Evolutionary conservation across 2,329 filamentous ascomycete species (phyloP), one percentile per base, ranked within the genome.

Genomic region (Ophiostoma angusticollis): DNA sequence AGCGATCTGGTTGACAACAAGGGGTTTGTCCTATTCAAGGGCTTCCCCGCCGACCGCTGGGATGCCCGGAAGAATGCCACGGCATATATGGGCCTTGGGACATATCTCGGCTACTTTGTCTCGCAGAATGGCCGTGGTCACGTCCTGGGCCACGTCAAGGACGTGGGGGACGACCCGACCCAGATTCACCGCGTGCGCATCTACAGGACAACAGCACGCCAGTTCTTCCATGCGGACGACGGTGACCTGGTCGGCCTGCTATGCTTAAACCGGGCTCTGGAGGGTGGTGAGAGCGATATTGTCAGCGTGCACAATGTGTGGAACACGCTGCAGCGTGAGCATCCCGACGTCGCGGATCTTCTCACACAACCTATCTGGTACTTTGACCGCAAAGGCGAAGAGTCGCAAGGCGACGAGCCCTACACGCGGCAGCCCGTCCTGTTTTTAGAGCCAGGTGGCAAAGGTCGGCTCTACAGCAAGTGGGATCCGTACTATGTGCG

Each of bases 401-500:
- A 73, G 1, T 82, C 76, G 17, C 62, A 67, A 12, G 84, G 83
- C 11, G 70, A 93, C 58, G 74, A 87, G 39, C 76, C 78, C 41
- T 93, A 77, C 60, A 82, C 84, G 50, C 67, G 70, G 31, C 75
- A 79, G 23, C 69, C 73, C 11, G 74, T 93, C 14, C 74, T 91
- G 49, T 93, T 86, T 56, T 63, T 86, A 4, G 84, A 93, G 63
- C 74, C 71, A 5, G 73, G 69, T 6, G 69, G 72, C 6, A 67
- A 77, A 49, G 70, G 70, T 24, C 65, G 82, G 12, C 72, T 89
- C 9, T 87, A 84, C 61, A 78, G 74, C 57, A 93, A 93, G 67
- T 93, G 80, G 76, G 86, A 93, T 54, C 86, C 86, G 1, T 93
- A 93, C 68, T 93, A 81, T 56, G 75, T 93, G 43, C 75, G 75